These are phyloP conservation scores for Mortierella antarctica DNA, from an alignment of 192 early-diverging fungal genomes.

Conservation along the genomic window DNA sequence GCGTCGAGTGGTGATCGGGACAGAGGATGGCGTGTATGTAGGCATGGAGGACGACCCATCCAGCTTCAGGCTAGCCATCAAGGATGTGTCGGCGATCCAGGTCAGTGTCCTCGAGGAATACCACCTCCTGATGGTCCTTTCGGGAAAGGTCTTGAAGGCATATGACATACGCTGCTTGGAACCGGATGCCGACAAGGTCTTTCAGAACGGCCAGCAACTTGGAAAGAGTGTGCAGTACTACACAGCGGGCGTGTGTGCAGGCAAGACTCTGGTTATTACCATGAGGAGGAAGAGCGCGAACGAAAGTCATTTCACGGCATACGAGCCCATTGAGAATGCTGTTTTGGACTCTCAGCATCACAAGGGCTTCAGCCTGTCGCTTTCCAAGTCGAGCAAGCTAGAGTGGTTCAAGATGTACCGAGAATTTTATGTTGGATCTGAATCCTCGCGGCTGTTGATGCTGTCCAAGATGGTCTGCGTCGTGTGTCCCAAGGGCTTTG, in stretches of 20 bases:
- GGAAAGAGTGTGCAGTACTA: conserved; percentile 52
- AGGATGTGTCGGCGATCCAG: conserved; percentile 77
- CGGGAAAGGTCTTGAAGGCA: conserved; percentile 50
- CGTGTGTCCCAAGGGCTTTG: conserved; percentile 85
- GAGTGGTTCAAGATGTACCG: conserved; percentile 57
- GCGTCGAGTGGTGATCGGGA: conserved; percentile 77
- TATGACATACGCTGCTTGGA: conserved; percentile 36
- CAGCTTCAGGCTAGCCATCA: conserved; percentile 23
- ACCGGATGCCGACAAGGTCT: conserved; percentile 26
- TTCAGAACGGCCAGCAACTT: conserved; percentile 20
- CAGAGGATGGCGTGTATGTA: conserved; percentile 85
- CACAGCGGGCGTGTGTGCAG: conserved; percentile 41
- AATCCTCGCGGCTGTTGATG: conserved; percentile 84
- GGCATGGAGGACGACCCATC: conserved; percentile 60
- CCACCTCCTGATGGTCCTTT: conserved; percentile 80
- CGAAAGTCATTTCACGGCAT: conserved; percentile 21
- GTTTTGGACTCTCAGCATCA: conserved; percentile 5
- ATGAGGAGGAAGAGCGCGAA: conserved; percentile 27
- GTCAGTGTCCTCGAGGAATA: conserved; percentile 83
- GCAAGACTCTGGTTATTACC: conserved; percentile 30
- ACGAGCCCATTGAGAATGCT: conserved; percentile 25
- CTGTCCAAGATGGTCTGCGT: conserved; percentile 85
- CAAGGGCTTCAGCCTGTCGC: conserved; percentile 7
- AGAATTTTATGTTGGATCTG: conserved; percentile 92
- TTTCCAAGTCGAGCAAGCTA: conserved; percentile 20